A percentile compares a stretch with the other conserved stretches of the same genome.
Conservation (phyloP, 2,329 filamentous ascomycete species). For the Scleromitrula shiraiana region DNA sequence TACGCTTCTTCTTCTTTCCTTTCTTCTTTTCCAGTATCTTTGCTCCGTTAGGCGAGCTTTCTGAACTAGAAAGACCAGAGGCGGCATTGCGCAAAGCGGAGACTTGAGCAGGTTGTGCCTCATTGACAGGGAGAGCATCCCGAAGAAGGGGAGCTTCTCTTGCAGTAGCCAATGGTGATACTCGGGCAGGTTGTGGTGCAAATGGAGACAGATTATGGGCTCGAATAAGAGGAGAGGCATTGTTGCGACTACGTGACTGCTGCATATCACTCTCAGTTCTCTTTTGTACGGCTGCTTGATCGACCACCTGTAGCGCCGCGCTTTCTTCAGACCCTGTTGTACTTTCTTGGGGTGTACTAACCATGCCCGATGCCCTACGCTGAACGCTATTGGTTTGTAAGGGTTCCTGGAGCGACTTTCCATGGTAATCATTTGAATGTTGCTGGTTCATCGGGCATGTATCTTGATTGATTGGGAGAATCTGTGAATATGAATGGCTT, state of each 20-base stretch:
- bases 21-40: conserved; percentile 43
- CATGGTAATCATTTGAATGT: conserved; percentile 1
- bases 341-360: conserved; percentile 10
- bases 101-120: conserved; percentile 43
- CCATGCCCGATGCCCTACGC: conserved; percentile 5
- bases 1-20: conserved; percentile 46
- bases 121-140: conserved; percentile 21
- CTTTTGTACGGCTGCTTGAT: conserved; percentile 30
- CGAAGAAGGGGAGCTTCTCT: conserved; percentile 29
- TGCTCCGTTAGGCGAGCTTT: conserved; percentile 46
- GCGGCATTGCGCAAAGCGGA: conserved; percentile 44
- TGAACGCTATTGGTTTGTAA: background rate
- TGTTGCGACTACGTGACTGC: conserved; percentile 34
- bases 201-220: conserved; percentile 66
- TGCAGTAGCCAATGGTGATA: conserved; percentile 47
- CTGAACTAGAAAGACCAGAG: conserved; percentile 45
- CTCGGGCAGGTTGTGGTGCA: conserved; percentile 68
- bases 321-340: background rate
- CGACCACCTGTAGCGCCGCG: conserved; percentile 28
- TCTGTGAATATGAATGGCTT: conserved; percentile 15
- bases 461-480: conserved; percentile 2
- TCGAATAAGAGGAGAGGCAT: conserved; percentile 56
- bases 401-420: background rate
- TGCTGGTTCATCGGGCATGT: conserved; percentile 1
- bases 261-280: conserved; percentile 32